Percentiles rank a stretch among this genome's conserved stretches.
Conservation (phyloP, 164 flowering plant genomes). For the Tetrastigma voinierianum region DNA sequence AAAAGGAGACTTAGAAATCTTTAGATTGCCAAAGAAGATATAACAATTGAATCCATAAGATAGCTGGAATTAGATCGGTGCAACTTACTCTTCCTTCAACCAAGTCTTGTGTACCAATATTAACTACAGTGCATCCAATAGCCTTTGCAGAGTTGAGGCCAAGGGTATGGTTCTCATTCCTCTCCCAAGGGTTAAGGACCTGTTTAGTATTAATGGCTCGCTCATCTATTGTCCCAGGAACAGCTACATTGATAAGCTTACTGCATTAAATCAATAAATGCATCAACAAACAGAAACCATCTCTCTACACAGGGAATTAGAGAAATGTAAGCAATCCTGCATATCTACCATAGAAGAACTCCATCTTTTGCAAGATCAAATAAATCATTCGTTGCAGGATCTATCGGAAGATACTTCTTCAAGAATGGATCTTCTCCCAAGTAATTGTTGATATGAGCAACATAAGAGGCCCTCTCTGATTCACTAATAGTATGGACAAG, state of each 20-base stretch:
- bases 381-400: conserved; percentile 34
- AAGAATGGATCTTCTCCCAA: conserved; percentile 41
- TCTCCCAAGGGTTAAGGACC: conserved; percentile 55
- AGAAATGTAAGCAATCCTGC: neutral
- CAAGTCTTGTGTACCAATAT: conserved; percentile 55
- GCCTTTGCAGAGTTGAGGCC: conserved; percentile 66
- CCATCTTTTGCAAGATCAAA: conserved; percentile 50
- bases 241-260: conserved; percentile 62
- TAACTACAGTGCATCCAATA: conserved; percentile 59
- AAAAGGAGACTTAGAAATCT: neutral
- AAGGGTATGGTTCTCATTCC: conserved; percentile 59
- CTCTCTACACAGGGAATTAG: neutral
- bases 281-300: conserved; percentile 4
- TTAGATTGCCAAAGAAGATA: neutral
- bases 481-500: conserved; percentile 35
- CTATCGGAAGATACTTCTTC: conserved; percentile 38
- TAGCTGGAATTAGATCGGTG: neutral
- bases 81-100: conserved; percentile 46
- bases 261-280: conserved; percentile 30
- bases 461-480: conserved; percentile 47
- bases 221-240: conserved; percentile 61
- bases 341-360: conserved; percentile 43
- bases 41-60: neutral
- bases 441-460: conserved; percentile 40
- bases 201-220: conserved; percentile 49